phyloP scores from a whole-genome alignment of 2,329 filamentous ascomycete species.

The Karstenula rhodostoma region DNA sequence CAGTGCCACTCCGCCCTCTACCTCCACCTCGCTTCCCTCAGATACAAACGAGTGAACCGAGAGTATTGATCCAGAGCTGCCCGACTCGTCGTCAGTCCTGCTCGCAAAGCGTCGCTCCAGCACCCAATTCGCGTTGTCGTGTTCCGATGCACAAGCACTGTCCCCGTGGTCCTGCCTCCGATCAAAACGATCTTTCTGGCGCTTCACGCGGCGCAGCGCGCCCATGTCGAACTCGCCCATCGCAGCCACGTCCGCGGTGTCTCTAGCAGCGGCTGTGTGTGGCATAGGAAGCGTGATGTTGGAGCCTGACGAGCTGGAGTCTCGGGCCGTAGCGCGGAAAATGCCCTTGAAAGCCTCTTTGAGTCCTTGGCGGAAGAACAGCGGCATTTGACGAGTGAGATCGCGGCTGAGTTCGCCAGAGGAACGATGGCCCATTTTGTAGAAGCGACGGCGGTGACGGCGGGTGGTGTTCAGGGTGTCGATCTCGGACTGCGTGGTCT shows the following conservation, averaged over 20 bases:
- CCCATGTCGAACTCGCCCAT: constrained; percentile 39
- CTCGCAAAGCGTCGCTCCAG: neutral
- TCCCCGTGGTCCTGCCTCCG: constrained; percentile 23
- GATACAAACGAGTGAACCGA: constrained; percentile 34
- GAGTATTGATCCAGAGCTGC: constrained; percentile 27
- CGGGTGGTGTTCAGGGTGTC: constrained; percentile 34
- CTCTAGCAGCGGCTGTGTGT: constrained; percentile 35
- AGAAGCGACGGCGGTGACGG: constrained; percentile 37
- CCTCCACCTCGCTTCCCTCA: constrained; percentile 54
- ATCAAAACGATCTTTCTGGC: constrained; percentile 37
- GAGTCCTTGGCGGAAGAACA: constrained; percentile 35
- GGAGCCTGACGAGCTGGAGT: constrained; percentile 42
- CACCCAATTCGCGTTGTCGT: constrained; percentile 21
- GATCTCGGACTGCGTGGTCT: constrained; percentile 42
- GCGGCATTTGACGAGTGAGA: constrained; percentile 24
- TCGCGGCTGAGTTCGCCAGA: constrained; percentile 32
- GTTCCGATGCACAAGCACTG: constrained; percentile 10
- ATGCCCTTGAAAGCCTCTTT: constrained; percentile 39
- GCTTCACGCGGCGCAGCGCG: constrained; percentile 33
- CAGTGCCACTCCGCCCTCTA: constrained; percentile 63
- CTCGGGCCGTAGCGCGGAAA: constrained; percentile 33
- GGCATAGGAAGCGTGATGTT: constrained; percentile 44
- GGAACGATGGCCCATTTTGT: constrained; percentile 36
- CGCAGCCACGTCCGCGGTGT: constrained; percentile 14
- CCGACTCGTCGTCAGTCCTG: constrained; percentile 4